Conservation (phyloP, 1,139 yeast species). For the Kurtzmaniella quercitrusa region DNA sequence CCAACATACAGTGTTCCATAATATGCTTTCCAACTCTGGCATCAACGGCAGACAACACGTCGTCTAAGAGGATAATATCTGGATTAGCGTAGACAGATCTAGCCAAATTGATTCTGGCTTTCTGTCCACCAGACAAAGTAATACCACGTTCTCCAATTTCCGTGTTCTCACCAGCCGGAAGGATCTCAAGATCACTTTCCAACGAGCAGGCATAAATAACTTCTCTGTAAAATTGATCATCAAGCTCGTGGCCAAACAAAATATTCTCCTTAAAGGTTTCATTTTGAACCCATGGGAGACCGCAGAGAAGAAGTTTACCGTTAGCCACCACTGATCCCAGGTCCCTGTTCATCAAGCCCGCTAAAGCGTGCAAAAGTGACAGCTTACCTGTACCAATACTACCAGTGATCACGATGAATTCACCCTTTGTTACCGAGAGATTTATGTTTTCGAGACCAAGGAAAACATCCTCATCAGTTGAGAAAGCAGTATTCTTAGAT, state of each 20-base stretch:
- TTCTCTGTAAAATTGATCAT: constrained; percentile 22
- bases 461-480: constrained; percentile 12
- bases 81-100: constrained; percentile 40
- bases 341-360: constrained; percentile 51
- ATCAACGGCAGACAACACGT: constrained; percentile 47
- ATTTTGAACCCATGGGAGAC: constrained; percentile 49
- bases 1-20: constrained; percentile 35
- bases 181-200: constrained; percentile 30
- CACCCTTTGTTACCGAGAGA: constrained; percentile 43
- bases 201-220: constrained; percentile 35
- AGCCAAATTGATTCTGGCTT: constrained; percentile 44
- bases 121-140: constrained; percentile 48
- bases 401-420: constrained; percentile 66
- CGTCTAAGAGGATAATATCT: constrained; percentile 41
- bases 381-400: constrained; percentile 71
- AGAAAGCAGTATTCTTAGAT: constrained; percentile 7
- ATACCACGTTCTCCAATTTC: constrained; percentile 49
- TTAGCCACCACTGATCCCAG: constrained; percentile 35
- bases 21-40: constrained; percentile 47
- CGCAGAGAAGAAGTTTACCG: constrained; percentile 43
- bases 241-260: constrained; percentile 25
- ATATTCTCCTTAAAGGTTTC: constrained; percentile 38
- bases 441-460: constrained; percentile 20
- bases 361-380: constrained; percentile 54
- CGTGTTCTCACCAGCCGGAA: constrained; percentile 42